Evolutionary conservation across 768 basidiomycete species (phyloP).

Genomic region (Fomitopsis serialis): DNA sequence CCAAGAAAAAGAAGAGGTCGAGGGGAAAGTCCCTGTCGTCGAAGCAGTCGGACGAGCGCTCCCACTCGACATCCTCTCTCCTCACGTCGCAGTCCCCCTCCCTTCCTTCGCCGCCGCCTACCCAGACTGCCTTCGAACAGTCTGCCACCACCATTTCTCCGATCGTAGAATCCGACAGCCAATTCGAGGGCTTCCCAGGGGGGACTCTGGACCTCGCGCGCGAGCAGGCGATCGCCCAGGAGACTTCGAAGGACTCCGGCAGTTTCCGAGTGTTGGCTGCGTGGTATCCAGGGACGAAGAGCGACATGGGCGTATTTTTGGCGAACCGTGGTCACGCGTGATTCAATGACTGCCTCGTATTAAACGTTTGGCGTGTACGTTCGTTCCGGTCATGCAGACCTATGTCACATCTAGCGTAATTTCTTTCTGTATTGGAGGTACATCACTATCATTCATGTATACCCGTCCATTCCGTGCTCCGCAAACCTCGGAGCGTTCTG

Average conservation of each 20-base stretch:
- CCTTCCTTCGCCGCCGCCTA: slow-evolving; percentile 38
- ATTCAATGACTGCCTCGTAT: no score
- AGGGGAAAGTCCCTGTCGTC: slow-evolving; percentile 20
- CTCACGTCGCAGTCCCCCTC: slow-evolving; percentile 42
- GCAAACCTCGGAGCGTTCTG: no score
- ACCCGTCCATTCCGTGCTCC: no score
- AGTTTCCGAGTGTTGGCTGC: slow-evolving; percentile 37
- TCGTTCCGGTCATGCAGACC: no score
- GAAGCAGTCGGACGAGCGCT: slow-evolving; percentile 16
- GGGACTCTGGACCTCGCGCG: slow-evolving; percentile 11
- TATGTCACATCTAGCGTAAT: no score
- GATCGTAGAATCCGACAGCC: not conserved
- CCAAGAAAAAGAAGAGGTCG: slow-evolving; percentile 13
- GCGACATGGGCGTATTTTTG: slow-evolving; percentile 37
- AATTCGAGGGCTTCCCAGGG: slow-evolving; percentile 32
- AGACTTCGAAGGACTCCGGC: not conserved
- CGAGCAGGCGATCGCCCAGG: not conserved
- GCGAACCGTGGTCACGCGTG: slow-evolving; percentile 31
- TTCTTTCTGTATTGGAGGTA: no score
- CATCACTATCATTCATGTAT: no score
- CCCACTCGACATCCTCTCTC: slow-evolving; percentile 33
- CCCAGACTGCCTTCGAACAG: slow-evolving; percentile 15
- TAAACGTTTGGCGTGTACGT: no score
- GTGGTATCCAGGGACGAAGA: slow-evolving; percentile 28
- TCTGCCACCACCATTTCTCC: not conserved